Percentiles rank a stretch among this genome's conserved stretches.
Evolutionary conservation across 306 rosid genomes (phyloP).

Genomic region (Citrullus amarus): DNA sequence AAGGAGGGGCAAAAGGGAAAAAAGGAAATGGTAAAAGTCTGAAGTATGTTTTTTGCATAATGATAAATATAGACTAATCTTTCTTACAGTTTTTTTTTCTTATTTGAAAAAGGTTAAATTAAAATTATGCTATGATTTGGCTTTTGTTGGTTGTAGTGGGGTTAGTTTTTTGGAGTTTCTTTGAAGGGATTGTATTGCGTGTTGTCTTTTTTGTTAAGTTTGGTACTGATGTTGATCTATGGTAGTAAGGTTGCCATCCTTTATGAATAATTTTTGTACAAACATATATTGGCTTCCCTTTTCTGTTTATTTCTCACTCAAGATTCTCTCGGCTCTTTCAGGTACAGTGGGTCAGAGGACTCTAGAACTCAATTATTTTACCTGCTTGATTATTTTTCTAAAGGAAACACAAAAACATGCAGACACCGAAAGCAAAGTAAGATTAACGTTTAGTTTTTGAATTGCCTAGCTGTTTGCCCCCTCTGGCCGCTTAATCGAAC

Average conservation of each 20-base stretch:
- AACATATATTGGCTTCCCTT: slow-evolving; percentile 31
- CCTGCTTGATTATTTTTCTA: slow-evolving; percentile 8
- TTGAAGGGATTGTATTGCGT: slow-evolving; percentile 63
- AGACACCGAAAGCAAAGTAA: slow-evolving; percentile 77
- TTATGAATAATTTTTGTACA: background rate
- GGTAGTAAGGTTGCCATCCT: background rate
- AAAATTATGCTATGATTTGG: slow-evolving; percentile 10
- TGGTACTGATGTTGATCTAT: slow-evolving; percentile 21
- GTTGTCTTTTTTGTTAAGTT: slow-evolving; percentile 48
- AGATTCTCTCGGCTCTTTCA: slow-evolving; percentile 29
- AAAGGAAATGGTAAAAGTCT: background rate
- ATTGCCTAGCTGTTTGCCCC: background rate
- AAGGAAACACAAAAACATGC: slow-evolving; percentile 36
- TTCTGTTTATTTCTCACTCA: slow-evolving; percentile 33
- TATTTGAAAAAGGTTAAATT: background rate
- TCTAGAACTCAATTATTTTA: slow-evolving; percentile 20
- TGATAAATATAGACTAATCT: slow-evolving; percentile 15
- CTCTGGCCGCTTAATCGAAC: background rate
- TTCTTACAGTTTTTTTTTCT: slow-evolving; percentile 3
- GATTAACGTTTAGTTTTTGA: slow-evolving; percentile 14
- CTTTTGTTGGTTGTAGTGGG: slow-evolving; percentile 88
- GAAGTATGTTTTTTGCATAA: slow-evolving; percentile 15
- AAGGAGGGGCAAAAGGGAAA: slow-evolving; percentile 6
- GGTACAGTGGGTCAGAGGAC: slow-evolving; percentile 53
- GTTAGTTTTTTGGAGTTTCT: slow-evolving; percentile 79